Evolutionary conservation across 495 filamentous ascomycete genomes (phyloP), one percentile per base, ranked within the genome.

Genomic region (Darksidea phi): DNA sequence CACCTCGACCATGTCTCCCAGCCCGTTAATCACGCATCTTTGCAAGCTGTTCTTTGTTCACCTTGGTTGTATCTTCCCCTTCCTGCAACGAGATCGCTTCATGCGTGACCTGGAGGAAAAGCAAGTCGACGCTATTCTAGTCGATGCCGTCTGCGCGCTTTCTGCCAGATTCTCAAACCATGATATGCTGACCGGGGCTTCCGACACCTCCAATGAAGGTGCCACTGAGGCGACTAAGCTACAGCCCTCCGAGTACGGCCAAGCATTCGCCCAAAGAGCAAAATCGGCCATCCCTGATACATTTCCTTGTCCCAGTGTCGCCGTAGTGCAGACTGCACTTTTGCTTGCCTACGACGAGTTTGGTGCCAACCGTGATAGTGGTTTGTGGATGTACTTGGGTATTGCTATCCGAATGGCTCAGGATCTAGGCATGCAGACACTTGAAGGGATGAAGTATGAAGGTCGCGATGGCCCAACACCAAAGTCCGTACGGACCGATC

Each of bases 311-410:
- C 89, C 90, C 15, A 89, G 85, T 11, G 82, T 95, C 20, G 84
- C 86, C 46, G 88, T 86, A 43, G 87, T 91, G 3, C 89, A 93
- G 64, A 88, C 89, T 6, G 90, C 85, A 47, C 73, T 95, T 26
- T 72, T 95, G 43, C 80, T 95, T 71, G 89, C 89, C 0, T 95
- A 95, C 71, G 87, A 91, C 61, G 86, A 89, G 42, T 95, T 95
- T 59, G 90, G 90, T 12, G 86, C 87, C 20, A 89, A 90, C 64
- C 87, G 88, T 61, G 90, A 93, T 68, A 93, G 89, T 71, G 88
- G 89, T 1, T 75, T 95, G 17, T 95, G 89, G 90, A 93, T 92
- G 89, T 92, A 91, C 64, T 75, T 93, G 15, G 90, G 90, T 0
- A 85, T 89, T 57, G 85, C 89, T 0, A 93, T 95, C 63, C 82